Evolutionary conservation across 306 rosid genomes (phyloP), one percentile per base, ranked within the genome.

Genomic region (Neltuma alba): DNA sequence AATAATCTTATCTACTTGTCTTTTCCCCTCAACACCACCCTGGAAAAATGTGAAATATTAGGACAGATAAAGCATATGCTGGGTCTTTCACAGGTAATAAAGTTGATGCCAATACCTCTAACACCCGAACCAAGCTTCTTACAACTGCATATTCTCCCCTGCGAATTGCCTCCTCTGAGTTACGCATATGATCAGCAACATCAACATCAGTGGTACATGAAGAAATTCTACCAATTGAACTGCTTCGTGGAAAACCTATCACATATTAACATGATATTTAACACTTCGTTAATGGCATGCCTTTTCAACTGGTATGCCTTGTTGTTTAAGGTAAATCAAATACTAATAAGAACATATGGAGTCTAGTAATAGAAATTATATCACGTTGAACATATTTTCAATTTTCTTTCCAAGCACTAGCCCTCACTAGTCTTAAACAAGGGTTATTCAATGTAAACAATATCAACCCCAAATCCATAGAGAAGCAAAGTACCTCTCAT

Each of bases 1-100:
- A 72, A 93, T 93, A 78, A 93, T 93, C 87, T 88, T 89, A 88
- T 93, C 98, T 76, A 93, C 98, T 88, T 93, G 97, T 85, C 93
- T 89, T 86, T 93, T 93, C 58, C 97, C 97, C 79, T 93, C 98
- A 83, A 89, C 93, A 66, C 98, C 97, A 61, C 98, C 98, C 98
- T 93, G 80, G 23, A 81, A 78, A 68, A 74, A 83, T 76, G 83
- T 78, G 54, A 75, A 50, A 20, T 23, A 80, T 76, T 57, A 60
- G 31, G 25, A 82, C 25, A 55, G 36, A 78, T 75, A 27, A 68
- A 72, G 37, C 41, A 42, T 23, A 47, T 61, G 52, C 38, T 62
- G 45, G 20, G 45, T 44, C 33, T 74, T 60, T 33, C 7, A 78
- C 9, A 62, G 66, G 63, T 82, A 78, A 68, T 27, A 79, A 37